phyloP scores from a whole-genome alignment of 176 grass and related monocot genomes.

The Paspalum vaginatum region DNA sequence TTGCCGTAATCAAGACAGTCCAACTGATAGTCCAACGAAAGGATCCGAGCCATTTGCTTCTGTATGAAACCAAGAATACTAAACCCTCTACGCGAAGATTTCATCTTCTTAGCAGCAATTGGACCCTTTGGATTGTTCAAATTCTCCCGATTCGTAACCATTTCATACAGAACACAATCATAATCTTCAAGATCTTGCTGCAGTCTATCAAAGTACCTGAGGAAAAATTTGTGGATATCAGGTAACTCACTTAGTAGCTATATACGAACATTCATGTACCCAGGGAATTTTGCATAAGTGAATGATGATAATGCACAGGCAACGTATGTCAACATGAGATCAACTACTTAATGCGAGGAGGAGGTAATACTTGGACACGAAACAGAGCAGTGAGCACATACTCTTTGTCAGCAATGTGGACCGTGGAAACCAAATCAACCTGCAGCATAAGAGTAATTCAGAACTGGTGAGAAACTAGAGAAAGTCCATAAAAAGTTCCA shows the following conservation, averaged over 20 bases:
- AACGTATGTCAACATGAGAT: background rate
- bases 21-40: conserved; percentile 87
- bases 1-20: conserved; percentile 86
- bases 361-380: conserved; percentile 2
- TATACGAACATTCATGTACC: background rate
- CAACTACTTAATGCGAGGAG: background rate
- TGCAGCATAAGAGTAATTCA: conserved; percentile 36
- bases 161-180: conserved; percentile 91
- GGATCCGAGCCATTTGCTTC: conserved; percentile 73
- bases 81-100: conserved; percentile 60
- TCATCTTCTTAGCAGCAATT: conserved; percentile 45
- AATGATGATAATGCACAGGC: background rate
- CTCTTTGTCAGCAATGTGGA: conserved; percentile 89
- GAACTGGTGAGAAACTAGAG: conserved; percentile 7
- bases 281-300: background rate
- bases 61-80: conserved; percentile 89
- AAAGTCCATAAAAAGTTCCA: background rate
- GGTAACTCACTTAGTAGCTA: background rate
- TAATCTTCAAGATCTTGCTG: conserved; percentile 73
- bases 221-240: background rate
- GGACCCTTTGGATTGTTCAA: conserved; percentile 48
- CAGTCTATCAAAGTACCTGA: conserved; percentile 78
- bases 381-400: conserved; percentile 41
- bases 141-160: conserved; percentile 63
- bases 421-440: conserved; percentile 90